A percentile compares a stretch with the other conserved stretches of the same genome.
Conservation (phyloP, 805 yeast genomes). For the Wickerhamiella slavikovae region DNA sequence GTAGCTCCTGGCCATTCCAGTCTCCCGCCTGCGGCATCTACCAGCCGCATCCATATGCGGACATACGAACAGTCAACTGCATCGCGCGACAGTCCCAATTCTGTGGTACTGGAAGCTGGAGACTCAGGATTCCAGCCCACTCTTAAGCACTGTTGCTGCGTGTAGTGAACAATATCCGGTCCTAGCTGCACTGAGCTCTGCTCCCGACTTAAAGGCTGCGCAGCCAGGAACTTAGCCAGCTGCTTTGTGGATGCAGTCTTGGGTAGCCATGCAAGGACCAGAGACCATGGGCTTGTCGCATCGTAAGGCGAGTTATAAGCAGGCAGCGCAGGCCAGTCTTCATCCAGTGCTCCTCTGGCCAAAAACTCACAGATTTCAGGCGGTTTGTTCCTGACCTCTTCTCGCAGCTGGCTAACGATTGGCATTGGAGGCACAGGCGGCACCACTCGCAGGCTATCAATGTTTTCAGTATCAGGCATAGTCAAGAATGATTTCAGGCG, state of each 20-base stretch:
- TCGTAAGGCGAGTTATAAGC: neutral
- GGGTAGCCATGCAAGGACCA: slow-evolving; percentile 1
- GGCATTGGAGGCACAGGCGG: too few relatives aligned
- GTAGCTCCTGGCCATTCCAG: neutral
- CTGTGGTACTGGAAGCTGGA: too few relatives aligned
- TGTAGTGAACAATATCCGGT: slow-evolving; percentile 2
- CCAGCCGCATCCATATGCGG: neutral
- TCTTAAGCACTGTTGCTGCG: neutral
- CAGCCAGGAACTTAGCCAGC: slow-evolving; percentile 1
- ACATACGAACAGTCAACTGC: neutral
- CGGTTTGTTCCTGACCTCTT: too few relatives aligned
- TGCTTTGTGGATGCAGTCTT: slow-evolving; percentile 1
- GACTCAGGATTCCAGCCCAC: too few relatives aligned
- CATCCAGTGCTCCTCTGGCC: too few relatives aligned
- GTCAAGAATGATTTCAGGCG: too few relatives aligned
- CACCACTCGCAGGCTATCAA: too few relatives aligned
- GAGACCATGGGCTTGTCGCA: neutral
- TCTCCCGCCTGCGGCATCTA: neutral
- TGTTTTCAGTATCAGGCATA: too few relatives aligned
- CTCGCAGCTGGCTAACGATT: too few relatives aligned
- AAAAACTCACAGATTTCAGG: too few relatives aligned
- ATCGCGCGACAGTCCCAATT: neutral
- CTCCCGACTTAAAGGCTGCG: slow-evolving; percentile 1
- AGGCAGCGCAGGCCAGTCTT: too few relatives aligned
- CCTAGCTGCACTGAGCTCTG: slow-evolving; percentile 1